These are phyloP conservation scores for Diaporthe velutina DNA, from an alignment of 2,329 filamentous ascomycete species.

Conservation along the genomic window DNA sequence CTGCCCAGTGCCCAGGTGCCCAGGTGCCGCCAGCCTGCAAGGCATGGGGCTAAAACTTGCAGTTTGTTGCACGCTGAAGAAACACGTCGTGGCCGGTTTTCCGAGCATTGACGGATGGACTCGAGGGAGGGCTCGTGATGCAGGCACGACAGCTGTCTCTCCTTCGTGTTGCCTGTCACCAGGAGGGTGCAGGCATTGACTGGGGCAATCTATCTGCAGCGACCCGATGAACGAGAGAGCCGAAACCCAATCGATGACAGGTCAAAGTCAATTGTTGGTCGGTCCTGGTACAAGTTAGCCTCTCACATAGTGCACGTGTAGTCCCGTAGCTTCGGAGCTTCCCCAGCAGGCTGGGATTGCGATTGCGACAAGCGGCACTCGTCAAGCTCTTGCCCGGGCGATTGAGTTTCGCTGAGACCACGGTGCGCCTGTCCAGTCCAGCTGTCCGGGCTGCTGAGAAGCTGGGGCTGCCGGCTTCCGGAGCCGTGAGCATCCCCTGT, in stretches of 20 bases:
- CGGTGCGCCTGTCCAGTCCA: not conserved
- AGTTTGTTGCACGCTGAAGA: not conserved
- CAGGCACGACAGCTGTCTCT: conserved; percentile 16
- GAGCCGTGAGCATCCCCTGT: not conserved
- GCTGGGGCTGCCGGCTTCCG: not conserved
- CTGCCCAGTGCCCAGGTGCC: not conserved
- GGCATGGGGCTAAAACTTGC: not conserved
- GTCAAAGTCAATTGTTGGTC: not conserved
- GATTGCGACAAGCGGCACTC: no score
- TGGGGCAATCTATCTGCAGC: not conserved
- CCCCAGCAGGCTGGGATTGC: conserved; percentile 4
- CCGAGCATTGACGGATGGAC: not conserved
- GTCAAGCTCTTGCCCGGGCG: not conserved
- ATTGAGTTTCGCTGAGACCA: conserved; percentile 13
- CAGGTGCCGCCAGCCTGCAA: not conserved
- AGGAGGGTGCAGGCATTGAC: not conserved
- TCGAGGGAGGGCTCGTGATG: conserved; percentile 3
- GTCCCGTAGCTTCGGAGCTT: not conserved
- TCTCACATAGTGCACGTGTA: not conserved
- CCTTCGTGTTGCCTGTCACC: conserved; percentile 5
- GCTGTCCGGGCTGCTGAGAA: not conserved
- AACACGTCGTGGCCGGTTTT: not conserved
- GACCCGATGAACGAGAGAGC: not conserved
- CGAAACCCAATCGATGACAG: conserved; percentile 12
- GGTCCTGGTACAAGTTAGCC: not conserved